A percentile compares a stretch with the other conserved stretches of the same genome.
Evolutionary conservation across 148 eudicot genomes (phyloP).

Genomic region (Fagopyrum esculentum): DNA sequence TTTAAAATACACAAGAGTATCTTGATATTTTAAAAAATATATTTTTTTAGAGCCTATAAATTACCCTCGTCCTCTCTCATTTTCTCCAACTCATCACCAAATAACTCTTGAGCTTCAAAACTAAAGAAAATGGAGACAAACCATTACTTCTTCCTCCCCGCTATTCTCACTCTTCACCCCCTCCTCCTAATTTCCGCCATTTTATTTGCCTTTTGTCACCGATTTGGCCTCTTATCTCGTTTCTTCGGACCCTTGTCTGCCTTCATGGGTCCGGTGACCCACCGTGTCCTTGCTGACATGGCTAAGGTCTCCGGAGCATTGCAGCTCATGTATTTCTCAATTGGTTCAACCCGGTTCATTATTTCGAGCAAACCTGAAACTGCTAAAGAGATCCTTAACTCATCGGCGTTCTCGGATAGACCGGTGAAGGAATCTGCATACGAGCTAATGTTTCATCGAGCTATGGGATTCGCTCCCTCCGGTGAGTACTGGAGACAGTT

Average conservation of each 20-base stretch:
- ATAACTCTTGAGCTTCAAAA: background rate
- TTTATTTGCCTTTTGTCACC: background rate
- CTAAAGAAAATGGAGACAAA: background rate
- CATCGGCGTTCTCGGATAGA: constrained; percentile 11
- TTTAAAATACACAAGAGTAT: too few species aligned
- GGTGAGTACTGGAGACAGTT: constrained; percentile 15
- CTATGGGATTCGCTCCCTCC: constrained; percentile 15
- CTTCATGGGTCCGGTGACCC: constrained; percentile 7
- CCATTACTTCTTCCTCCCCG: background rate
- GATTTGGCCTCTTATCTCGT: background rate
- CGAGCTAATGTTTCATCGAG: constrained; percentile 11
- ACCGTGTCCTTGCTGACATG: constrained; percentile 5
- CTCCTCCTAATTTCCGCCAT: background rate
- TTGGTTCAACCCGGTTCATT: constrained; percentile 15
- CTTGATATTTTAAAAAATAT: too few species aligned
- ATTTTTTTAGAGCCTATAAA: background rate
- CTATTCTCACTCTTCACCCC: background rate
- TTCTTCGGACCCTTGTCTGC: background rate
- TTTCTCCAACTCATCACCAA: background rate
- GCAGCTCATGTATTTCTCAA: constrained; percentile 8
- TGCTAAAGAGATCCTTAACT: constrained; percentile 15
- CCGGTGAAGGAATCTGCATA: constrained; percentile 16
- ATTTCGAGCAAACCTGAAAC: constrained; percentile 11
- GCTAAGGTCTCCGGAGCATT: background rate
- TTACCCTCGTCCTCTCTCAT: background rate